Percentiles rank a stretch among this genome's conserved stretches.
These are phyloP conservation scores for Beauveria rudraprayagi DNA, from an alignment of 2,329 filamentous ascomycete genomes.

Conservation along the genomic window DNA sequence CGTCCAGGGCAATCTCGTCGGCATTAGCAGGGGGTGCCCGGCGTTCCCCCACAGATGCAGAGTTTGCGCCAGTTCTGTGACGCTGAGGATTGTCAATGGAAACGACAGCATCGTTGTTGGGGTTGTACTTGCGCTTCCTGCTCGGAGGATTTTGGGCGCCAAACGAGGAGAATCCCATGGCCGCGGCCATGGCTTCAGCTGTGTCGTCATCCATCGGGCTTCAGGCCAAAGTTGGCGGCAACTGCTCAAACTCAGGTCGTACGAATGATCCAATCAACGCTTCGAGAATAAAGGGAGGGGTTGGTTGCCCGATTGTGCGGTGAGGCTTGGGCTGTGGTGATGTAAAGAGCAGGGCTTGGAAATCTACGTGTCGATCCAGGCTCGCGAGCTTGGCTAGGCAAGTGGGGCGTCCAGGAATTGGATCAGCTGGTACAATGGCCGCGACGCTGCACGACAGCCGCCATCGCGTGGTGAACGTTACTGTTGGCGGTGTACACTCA, in stretches of 20 bases:
- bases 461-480: too few species aligned
- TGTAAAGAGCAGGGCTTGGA: neutral
- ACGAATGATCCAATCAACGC: too few species aligned
- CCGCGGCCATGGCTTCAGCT: constrained; percentile 51
- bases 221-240: too few species aligned
- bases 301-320: neutral
- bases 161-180: constrained; percentile 69
- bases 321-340: neutral
- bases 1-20: constrained; percentile 39
- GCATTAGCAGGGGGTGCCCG: constrained; percentile 23
- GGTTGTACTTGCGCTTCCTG: constrained; percentile 63
- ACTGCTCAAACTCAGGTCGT: neutral
- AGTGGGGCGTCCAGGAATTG: neutral
- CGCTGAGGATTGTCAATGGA: constrained; percentile 20
- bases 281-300: neutral
- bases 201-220: constrained; percentile 15
- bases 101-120: constrained; percentile 40
- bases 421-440: neutral
- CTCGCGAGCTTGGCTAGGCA: neutral
- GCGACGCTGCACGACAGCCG: neutral
- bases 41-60: constrained; percentile 25
- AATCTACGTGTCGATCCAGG: neutral
- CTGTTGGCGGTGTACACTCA: too few species aligned
- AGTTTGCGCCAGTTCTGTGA: constrained; percentile 29
- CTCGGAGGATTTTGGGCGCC: constrained; percentile 44